A percentile compares a stretch with the other conserved stretches of the same genome.
phyloP scores from a whole-genome alignment of 2,329 filamentous ascomycete genomes.

The Colletotrichum tropicale region DNA sequence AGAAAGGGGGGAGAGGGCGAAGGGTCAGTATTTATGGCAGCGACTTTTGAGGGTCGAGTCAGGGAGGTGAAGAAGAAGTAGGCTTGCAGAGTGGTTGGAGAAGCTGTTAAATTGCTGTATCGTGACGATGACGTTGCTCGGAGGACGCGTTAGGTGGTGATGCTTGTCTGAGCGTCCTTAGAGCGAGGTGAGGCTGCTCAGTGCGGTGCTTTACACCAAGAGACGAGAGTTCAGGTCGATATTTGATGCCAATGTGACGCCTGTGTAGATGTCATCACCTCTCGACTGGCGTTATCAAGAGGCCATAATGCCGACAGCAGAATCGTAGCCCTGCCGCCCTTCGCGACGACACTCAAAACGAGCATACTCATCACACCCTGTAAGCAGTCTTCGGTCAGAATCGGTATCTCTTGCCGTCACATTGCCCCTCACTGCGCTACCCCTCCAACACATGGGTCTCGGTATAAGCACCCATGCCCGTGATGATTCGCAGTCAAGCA shows the following conservation, averaged over 20 bases:
- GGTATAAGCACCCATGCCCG: not conserved
- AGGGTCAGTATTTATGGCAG: not conserved
- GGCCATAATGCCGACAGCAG: not conserved
- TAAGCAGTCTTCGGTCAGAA: not conserved
- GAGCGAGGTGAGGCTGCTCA: not conserved
- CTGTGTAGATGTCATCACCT: not conserved
- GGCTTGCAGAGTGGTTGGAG: too few relatives aligned
- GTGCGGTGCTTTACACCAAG: not conserved
- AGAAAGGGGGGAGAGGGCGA: not conserved
- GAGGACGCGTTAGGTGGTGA: not conserved
- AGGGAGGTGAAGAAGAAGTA: not conserved
- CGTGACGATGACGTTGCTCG: not conserved
- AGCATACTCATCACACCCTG: not conserved
- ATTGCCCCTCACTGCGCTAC: not conserved
- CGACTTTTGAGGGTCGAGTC: not conserved
- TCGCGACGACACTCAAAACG: not conserved
- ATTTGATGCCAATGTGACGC: not conserved
- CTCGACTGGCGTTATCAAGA: not conserved
- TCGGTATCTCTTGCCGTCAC: not conserved
- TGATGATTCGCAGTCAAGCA: not conserved
- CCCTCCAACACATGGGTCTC: not conserved
- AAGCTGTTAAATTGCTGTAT: not conserved
- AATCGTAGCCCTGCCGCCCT: not conserved
- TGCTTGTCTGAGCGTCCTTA: not conserved
- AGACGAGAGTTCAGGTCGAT: accelerated